Evolutionary conservation across 2,329 filamentous ascomycete genomes (phyloP).

Genomic region (Epicoccum sorghinum): DNA sequence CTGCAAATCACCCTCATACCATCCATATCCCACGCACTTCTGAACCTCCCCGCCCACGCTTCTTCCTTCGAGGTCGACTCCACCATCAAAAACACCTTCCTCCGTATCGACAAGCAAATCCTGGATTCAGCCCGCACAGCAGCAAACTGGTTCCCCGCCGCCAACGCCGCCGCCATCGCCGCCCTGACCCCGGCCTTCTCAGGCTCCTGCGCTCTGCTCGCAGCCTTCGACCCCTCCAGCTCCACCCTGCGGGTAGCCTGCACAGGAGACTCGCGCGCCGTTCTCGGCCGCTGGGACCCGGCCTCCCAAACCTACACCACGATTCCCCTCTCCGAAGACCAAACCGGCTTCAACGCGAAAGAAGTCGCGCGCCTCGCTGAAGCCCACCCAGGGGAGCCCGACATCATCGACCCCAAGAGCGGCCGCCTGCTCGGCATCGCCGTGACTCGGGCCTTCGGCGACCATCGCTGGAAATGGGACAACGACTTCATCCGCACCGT

Average conservation of each 20-base stretch:
- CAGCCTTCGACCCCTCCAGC: conserved; percentile 63
- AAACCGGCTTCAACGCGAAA: conserved; percentile 66
- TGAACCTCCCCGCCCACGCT: conserved; percentile 31
- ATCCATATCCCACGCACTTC: conserved; percentile 49
- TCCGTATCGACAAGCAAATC: conserved; percentile 63
- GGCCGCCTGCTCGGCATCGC: conserved; percentile 68
- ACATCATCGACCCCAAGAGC: conserved; percentile 58
- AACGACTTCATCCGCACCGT: conserved; percentile 55
- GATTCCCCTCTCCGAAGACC: conserved; percentile 66
- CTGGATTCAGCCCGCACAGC: conserved; percentile 49
- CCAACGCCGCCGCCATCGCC: conserved; percentile 32
- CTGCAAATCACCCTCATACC: conserved; percentile 53
- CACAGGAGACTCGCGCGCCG: conserved; percentile 70
- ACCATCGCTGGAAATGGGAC: conserved; percentile 71
- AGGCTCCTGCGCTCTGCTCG: conserved; percentile 69
- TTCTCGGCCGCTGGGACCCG: conserved; percentile 61
- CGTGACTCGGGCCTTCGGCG: conserved; percentile 71
- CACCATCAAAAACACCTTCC: conserved; percentile 65
- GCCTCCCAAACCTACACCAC: conserved; percentile 56
- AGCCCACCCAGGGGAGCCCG: conserved; percentile 68
- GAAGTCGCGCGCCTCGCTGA: conserved; percentile 62
- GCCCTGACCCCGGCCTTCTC: conserved; percentile 50
- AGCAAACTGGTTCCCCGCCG: conserved; percentile 48
- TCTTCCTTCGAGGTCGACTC: conserved; percentile 58
- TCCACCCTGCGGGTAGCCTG: conserved; percentile 67